These are phyloP conservation scores for Coniochaeta sp. DNA, from an alignment of 2,329 filamentous ascomycete species.

Conservation along the genomic window DNA sequence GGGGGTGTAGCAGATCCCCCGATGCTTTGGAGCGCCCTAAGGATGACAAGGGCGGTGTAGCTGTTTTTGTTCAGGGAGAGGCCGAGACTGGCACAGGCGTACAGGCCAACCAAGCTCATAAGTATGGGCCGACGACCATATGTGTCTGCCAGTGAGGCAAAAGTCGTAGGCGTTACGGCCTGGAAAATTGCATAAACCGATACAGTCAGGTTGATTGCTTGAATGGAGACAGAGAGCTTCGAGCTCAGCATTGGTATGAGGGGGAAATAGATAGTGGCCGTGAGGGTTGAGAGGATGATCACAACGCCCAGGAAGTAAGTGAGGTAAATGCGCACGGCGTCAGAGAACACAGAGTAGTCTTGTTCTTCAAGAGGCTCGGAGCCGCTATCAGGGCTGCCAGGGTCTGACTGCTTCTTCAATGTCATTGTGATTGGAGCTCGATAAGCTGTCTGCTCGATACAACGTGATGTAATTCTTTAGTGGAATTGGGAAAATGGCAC, in stretches of 20 bases:
- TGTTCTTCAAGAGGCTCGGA: no score
- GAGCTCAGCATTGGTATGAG: slow-evolving; percentile 22
- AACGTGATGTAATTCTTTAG: no score
- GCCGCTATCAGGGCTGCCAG: no score
- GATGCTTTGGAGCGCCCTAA: slow-evolving; percentile 50
- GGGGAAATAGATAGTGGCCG: slow-evolving; percentile 36
- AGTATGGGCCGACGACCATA: slow-evolving; percentile 49
- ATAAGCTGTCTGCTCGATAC: no score
- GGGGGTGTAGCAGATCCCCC: slow-evolving; percentile 58
- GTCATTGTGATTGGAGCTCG: no score
- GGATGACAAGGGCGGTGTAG: slow-evolving; percentile 29
- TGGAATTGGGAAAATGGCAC: no score
- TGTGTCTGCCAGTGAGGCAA: slow-evolving; percentile 49
- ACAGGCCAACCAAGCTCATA: slow-evolving; percentile 44
- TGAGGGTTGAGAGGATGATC: slow-evolving; percentile 5
- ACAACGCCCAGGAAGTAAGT: not conserved
- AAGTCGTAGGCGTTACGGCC: slow-evolving; percentile 46
- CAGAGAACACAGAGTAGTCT: no score
- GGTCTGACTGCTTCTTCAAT: no score
- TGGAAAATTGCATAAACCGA: slow-evolving; percentile 54
- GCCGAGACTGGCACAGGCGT: slow-evolving; percentile 44
- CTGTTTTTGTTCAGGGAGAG: slow-evolving; percentile 41
- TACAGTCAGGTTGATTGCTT: slow-evolving; percentile 31
- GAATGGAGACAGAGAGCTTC: slow-evolving; percentile 18
- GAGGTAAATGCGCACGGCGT: not conserved